A percentile compares a stretch with the other conserved stretches of the same genome.
Conservation (phyloP, 495 filamentous ascomycete genomes). For the Chaetomidium leptoderma region DNA sequence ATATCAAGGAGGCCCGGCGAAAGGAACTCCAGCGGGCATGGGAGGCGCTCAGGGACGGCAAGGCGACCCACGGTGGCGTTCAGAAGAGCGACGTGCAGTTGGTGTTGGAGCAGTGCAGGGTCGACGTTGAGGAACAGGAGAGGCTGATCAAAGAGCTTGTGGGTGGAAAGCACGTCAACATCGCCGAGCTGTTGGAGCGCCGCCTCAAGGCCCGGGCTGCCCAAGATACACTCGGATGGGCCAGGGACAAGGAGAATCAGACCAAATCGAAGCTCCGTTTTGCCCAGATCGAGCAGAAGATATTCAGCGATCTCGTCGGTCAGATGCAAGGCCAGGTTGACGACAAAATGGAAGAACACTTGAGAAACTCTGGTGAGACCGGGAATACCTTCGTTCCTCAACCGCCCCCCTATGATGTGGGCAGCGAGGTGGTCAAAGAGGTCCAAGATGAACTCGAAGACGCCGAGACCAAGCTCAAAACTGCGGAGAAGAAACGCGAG, state of each 20-base stretch:
- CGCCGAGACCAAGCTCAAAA: slow-evolving; percentile 14
- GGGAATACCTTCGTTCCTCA: neutral
- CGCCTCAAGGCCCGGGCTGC: slow-evolving; percentile 5
- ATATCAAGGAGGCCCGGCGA: slow-evolving; percentile 25
- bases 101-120: slow-evolving; percentile 20
- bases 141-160: slow-evolving; percentile 16
- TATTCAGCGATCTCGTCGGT: slow-evolving; percentile 15
- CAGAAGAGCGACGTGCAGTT: slow-evolving; percentile 20
- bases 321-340: slow-evolving; percentile 5
- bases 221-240: slow-evolving; percentile 11
- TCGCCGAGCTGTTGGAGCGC: slow-evolving; percentile 9
- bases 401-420: neutral
- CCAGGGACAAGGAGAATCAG: slow-evolving; percentile 6
- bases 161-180: slow-evolving; percentile 1
- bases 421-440: slow-evolving; percentile 16
- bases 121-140: slow-evolving; percentile 29
- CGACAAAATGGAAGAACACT: neutral
- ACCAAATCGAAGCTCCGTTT: slow-evolving; percentile 16
- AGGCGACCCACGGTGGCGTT: neutral
- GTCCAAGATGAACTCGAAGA: slow-evolving; percentile 8
- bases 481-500: slow-evolving; percentile 1
- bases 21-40: slow-evolving; percentile 15
- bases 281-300: slow-evolving; percentile 18
- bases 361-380: neutral
- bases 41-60: neutral